phyloP scores from a whole-genome alignment of 2,329 filamentous ascomycete genomes.

The Botrytis aclada region DNA sequence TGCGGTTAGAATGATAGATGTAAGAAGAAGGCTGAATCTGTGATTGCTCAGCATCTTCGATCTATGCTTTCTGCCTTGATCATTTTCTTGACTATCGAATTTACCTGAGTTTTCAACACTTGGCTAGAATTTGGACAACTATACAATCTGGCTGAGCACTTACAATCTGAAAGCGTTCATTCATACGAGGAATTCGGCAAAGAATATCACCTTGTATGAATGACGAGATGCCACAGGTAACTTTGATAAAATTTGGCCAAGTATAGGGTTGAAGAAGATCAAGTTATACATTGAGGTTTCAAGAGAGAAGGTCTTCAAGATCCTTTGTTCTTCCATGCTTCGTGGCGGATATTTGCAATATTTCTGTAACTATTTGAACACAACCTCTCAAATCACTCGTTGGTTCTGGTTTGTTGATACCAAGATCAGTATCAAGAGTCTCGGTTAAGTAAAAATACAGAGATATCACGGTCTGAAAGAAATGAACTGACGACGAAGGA shows the following conservation, averaged over 20 bases:
- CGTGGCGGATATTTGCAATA: neutral
- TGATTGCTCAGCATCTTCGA: neutral
- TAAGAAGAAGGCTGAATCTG: neutral
- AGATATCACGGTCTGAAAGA: neutral
- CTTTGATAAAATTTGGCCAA: neutral
- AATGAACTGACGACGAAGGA: neutral
- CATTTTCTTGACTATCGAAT: rapidly evolving
- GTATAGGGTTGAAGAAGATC: neutral
- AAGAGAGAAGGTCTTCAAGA: neutral
- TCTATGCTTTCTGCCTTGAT: neutral
- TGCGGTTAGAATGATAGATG: neutral
- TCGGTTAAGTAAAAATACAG: neutral
- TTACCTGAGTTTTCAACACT: neutral
- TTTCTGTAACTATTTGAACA: neutral
- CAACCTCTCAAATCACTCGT: neutral
- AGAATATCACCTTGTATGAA: rapidly evolving
- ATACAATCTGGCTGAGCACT: neutral
- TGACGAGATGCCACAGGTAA: no score
- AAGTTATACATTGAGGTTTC: neutral
- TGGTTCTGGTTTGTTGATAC: neutral
- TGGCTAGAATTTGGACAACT: neutral
- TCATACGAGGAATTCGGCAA: neutral
- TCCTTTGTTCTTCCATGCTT: neutral
- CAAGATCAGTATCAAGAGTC: neutral
- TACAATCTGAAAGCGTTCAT: neutral